Conservation (phyloP, 2,329 filamentous ascomycete genomes). For the Incumbomyces delicatus region DNA sequence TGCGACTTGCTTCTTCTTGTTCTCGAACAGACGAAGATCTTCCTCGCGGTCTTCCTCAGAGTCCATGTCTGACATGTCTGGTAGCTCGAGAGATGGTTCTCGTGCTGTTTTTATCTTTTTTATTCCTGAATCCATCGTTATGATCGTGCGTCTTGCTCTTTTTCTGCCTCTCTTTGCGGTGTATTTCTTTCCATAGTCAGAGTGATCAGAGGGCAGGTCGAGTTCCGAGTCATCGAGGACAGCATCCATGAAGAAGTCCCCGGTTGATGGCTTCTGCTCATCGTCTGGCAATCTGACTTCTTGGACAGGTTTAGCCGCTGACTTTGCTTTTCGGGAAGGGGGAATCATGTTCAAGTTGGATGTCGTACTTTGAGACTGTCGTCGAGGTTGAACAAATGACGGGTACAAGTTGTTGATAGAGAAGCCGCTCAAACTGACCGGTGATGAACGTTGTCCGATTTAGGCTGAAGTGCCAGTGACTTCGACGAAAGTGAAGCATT, state of each 20-base stretch:
- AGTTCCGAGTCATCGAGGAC: background rate
- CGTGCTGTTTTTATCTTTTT: constrained; percentile 2
- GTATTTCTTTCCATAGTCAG: constrained; percentile 8
- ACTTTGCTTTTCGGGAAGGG: background rate
- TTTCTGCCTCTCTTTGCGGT: constrained; percentile 6
- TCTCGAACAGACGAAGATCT: background rate
- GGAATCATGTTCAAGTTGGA: background rate
- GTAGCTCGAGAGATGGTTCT: constrained; percentile 4
- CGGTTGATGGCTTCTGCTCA: background rate
- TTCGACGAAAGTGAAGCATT: no score
- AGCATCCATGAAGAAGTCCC: constrained; percentile 2
- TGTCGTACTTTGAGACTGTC: no score
- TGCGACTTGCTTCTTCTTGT: background rate
- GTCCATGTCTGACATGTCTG: constrained; percentile 12
- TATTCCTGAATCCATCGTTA: constrained; percentile 1
- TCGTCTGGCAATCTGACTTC: background rate
- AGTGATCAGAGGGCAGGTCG: constrained; percentile 2
- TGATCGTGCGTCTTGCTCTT: no score
- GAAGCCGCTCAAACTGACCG: no score
- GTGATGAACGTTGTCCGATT: no score
- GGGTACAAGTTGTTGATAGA: no score
- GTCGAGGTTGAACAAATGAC: no score
- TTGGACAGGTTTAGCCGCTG: background rate
- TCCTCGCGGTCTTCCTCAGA: background rate
- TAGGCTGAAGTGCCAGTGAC: no score